Evolutionary conservation across 2,329 filamentous ascomycete species (phyloP).

Genomic region (Lecanicillium sp.): DNA sequence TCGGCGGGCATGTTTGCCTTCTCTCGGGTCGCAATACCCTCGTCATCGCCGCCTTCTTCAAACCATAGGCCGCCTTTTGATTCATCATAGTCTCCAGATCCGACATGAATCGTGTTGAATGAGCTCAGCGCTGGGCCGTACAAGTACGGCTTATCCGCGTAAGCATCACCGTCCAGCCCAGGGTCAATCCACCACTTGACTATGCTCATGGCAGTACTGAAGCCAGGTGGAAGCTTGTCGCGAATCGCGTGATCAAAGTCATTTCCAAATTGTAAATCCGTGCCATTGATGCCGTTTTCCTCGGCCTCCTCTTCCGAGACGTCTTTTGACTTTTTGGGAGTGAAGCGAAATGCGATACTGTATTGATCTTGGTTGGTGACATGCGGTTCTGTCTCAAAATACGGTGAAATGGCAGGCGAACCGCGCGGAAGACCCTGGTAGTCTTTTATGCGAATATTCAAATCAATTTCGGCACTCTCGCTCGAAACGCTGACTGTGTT

Average conservation of each 20-base stretch:
- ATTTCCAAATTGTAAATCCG: slow-evolving; percentile 84
- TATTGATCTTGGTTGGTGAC: slow-evolving; percentile 66
- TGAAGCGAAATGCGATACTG: slow-evolving; percentile 72
- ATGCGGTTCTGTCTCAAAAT: slow-evolving; percentile 68
- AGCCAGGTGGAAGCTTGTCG: slow-evolving; percentile 77
- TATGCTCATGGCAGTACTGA: slow-evolving; percentile 74
- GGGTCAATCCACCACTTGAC: slow-evolving; percentile 90
- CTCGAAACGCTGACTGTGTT: slow-evolving; percentile 55
- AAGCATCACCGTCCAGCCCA: slow-evolving; percentile 80
- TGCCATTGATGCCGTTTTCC: slow-evolving; percentile 49
- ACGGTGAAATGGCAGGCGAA: slow-evolving; percentile 63
- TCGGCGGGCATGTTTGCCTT: slow-evolving; percentile 42
- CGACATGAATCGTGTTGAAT: slow-evolving; percentile 69
- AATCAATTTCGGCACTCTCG: slow-evolving; percentile 53
- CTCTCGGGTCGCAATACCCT: slow-evolving; percentile 37
- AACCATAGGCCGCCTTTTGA: slow-evolving; percentile 46
- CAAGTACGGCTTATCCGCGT: slow-evolving; percentile 76
- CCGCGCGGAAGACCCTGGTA: slow-evolving; percentile 61
- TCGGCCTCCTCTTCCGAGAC: slow-evolving; percentile 8
- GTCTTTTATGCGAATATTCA: slow-evolving; percentile 66
- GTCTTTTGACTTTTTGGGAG: slow-evolving; percentile 45
- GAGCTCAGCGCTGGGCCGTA: slow-evolving; percentile 75
- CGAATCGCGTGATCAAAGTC: slow-evolving; percentile 90
- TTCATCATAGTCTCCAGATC: slow-evolving; percentile 39
- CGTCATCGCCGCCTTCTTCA: slow-evolving; percentile 57